A percentile compares a stretch with the other conserved stretches of the same genome.
Evolutionary conservation across 306 rosid species (phyloP).

Genomic region (Abrus pulchellus): DNA sequence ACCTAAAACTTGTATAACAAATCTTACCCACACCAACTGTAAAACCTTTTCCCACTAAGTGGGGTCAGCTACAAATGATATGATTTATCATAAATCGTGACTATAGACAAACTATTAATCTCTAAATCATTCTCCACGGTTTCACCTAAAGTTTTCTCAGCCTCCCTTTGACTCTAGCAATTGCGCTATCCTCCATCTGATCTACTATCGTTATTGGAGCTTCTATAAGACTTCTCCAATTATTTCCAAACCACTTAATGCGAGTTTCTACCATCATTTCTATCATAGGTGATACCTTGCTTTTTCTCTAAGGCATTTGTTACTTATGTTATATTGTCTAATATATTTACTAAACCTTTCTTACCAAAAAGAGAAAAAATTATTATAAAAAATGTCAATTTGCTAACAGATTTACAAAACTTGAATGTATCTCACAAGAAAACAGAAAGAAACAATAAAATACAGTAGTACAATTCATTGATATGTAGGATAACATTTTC

Average conservation of each 20-base stretch:
- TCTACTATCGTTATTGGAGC: not conserved
- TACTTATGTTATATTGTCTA: no score
- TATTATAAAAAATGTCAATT: not conserved
- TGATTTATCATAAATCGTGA: not conserved
- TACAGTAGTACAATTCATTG: slow-evolving; percentile 2
- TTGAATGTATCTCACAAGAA: slow-evolving; percentile 11
- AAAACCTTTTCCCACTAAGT: not conserved
- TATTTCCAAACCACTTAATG: not conserved
- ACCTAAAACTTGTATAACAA: not conserved
- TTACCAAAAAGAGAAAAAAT: not conserved
- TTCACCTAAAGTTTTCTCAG: not conserved
- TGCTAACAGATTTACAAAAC: slow-evolving; percentile 1
- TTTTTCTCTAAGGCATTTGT: not conserved
- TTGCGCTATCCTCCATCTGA: not conserved
- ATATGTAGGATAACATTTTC: slow-evolving; percentile 30
- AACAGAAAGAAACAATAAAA: not conserved
- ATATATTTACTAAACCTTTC: no score
- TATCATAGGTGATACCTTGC: not conserved
- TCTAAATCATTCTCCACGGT: not conserved
- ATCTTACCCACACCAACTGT: not conserved
- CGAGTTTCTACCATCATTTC: not conserved
- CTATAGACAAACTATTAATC: not conserved
- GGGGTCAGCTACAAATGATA: not conserved
- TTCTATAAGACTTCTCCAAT: not conserved
- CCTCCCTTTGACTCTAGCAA: not conserved